phyloP scores from a whole-genome alignment of 2,329 filamentous ascomycete species.

The Pyrenochaeta sp. region DNA sequence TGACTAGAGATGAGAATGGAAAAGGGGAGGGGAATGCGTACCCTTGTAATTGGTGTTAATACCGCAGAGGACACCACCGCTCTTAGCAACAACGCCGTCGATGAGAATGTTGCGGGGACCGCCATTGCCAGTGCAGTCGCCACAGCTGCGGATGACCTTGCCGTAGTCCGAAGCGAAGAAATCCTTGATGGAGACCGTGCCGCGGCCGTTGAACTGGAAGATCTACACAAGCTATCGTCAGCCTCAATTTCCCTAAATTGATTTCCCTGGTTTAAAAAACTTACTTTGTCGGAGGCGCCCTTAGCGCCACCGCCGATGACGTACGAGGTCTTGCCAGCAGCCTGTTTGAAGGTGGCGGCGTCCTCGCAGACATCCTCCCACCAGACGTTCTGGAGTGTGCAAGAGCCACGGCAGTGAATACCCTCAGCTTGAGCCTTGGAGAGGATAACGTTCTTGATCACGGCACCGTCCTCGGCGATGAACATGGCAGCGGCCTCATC shows the following conservation, averaged over 20 bases:
- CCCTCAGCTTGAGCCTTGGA: conserved; percentile 53
- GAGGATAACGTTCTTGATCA: conserved; percentile 61
- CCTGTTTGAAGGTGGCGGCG: conserved; percentile 45
- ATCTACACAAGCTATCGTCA: background rate
- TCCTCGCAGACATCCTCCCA: conserved; percentile 51
- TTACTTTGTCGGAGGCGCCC: conserved; percentile 40
- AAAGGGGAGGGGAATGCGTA: conserved; percentile 18
- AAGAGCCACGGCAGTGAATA: conserved; percentile 59
- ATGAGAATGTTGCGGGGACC: conserved; percentile 52
- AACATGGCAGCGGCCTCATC: conserved; percentile 51
- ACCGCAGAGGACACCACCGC: conserved; percentile 32
- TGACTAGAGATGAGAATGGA: too few relatives aligned
- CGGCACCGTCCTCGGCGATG: conserved; percentile 57
- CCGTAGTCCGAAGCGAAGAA: conserved; percentile 40
- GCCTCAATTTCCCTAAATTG: background rate
- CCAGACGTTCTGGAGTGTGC: conserved; percentile 44
- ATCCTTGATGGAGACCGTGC: conserved; percentile 40
- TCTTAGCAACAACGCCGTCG: conserved; percentile 35
- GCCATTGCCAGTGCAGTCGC: conserved; percentile 51
- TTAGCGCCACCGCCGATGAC: conserved; percentile 41
- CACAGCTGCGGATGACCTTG: conserved; percentile 43
- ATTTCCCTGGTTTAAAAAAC: background rate
- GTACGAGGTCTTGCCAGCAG: conserved; percentile 28
- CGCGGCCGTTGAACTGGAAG: conserved; percentile 32
- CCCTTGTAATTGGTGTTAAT: conserved; percentile 59